Conservation (phyloP, 2,329 filamentous ascomycete genomes). For the Fusarium sororula region DNA sequence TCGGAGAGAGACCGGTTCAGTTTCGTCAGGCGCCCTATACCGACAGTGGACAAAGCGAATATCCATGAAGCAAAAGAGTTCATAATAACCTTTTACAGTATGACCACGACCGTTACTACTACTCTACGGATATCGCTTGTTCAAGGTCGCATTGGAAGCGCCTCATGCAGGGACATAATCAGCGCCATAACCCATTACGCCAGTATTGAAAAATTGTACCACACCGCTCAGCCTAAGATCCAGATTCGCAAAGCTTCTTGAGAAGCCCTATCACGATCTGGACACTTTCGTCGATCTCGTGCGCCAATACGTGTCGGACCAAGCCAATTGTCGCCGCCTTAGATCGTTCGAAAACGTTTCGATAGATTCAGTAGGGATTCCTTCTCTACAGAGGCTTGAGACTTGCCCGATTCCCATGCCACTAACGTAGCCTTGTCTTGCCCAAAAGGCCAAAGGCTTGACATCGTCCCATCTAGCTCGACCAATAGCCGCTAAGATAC, state of each 20-base stretch:
- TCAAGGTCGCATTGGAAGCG: conserved; percentile 19
- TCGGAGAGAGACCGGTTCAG: neutral
- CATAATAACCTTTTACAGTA: neutral
- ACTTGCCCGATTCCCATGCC: conserved; percentile 10
- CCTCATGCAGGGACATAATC: conserved; percentile 34
- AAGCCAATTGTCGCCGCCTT: conserved; percentile 9
- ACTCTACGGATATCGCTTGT: neutral
- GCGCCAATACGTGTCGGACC: conserved; percentile 14
- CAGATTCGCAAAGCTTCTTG: neutral
- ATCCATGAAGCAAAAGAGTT: neutral
- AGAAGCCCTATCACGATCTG: conserved; percentile 18
- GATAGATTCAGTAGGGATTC: conserved; percentile 22
- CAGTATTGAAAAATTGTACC: neutral
- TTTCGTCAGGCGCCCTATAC: neutral
- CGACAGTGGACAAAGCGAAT: neutral
- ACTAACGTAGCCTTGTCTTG: conserved; percentile 25
- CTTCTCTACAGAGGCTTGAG: conserved; percentile 27
- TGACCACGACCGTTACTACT: neutral
- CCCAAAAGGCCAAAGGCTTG: conserved; percentile 23
- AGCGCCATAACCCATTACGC: neutral
- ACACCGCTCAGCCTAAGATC: conserved; percentile 25
- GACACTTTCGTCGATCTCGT: conserved; percentile 22
- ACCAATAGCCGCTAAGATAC: conserved; percentile 41
- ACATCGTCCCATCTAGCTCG: conserved; percentile 18
- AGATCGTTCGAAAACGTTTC: conserved; percentile 30